Conservation (phyloP, 179 eudicot species). For the Beta lomatogona region DNA sequence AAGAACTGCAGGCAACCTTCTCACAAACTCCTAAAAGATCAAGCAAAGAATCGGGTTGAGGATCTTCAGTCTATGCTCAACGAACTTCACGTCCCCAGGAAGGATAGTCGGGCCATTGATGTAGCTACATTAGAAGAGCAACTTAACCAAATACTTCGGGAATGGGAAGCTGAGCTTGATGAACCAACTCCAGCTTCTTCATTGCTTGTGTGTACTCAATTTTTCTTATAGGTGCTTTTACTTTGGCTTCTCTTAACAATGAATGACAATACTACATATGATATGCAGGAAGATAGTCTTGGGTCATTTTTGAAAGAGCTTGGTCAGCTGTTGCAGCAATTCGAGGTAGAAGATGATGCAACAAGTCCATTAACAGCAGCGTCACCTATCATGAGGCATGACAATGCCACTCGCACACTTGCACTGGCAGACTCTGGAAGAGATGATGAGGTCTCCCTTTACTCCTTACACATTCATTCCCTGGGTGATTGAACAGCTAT, state of each 20-base stretch:
- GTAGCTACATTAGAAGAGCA: slow-evolving; percentile 72
- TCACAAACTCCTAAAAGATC: slow-evolving; percentile 74
- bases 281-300: slow-evolving; percentile 70
- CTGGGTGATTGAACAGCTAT: not conserved
- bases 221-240: not conserved
- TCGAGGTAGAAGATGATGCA: slow-evolving; percentile 93
- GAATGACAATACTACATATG: slow-evolving; percentile 8
- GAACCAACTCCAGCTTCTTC: slow-evolving; percentile 92
- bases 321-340: slow-evolving; percentile 53
- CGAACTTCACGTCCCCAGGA: slow-evolving; percentile 70
- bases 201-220: slow-evolving; percentile 39
- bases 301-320: slow-evolving; percentile 73
- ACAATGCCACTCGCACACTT: slow-evolving; percentile 42
- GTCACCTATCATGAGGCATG: slow-evolving; percentile 41
- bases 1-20: slow-evolving; percentile 65
- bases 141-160: slow-evolving; percentile 77
- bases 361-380: slow-evolving; percentile 68
- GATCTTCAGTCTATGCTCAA: slow-evolving; percentile 78
- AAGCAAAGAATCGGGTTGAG: slow-evolving; percentile 86
- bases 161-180: slow-evolving; percentile 86
- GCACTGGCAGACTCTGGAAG: slow-evolving; percentile 32
- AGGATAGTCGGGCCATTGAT: slow-evolving; percentile 75
- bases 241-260: not conserved
- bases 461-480: not conserved
- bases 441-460: slow-evolving; percentile 47